phyloP scores from a whole-genome alignment of 2,329 filamentous ascomycete species.

The Coniella lustricola region DNA sequence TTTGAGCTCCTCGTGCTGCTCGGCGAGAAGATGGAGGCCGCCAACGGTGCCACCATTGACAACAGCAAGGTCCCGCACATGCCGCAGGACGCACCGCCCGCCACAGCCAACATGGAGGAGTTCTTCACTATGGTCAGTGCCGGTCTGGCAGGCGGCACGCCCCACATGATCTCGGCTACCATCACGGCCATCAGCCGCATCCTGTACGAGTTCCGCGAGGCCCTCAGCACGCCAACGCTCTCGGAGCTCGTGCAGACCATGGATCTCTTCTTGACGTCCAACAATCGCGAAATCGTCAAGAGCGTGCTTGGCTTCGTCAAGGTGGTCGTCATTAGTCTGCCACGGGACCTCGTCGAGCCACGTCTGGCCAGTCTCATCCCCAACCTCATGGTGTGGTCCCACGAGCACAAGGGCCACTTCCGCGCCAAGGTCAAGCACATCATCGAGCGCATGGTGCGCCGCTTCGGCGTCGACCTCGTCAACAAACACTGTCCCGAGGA shows the following conservation, averaged over 20 bases:
- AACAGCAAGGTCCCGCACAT: slow-evolving; percentile 85
- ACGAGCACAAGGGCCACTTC: slow-evolving; percentile 97
- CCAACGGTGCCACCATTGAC: slow-evolving; percentile 66
- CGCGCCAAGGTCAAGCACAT: slow-evolving; percentile 98
- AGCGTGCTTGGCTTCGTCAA: slow-evolving; percentile 95
- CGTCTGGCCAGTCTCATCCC: slow-evolving; percentile 73
- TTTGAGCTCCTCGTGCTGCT: slow-evolving; percentile 87
- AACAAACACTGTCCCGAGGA: slow-evolving; percentile 76
- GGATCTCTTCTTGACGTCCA: slow-evolving; percentile 91
- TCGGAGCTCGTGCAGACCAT: slow-evolving; percentile 87
- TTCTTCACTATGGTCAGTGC: slow-evolving; percentile 98
- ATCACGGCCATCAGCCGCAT: slow-evolving; percentile 92
- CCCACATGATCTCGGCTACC: slow-evolving; percentile 97
- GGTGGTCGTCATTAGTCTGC: slow-evolving; percentile 82
- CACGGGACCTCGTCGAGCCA: slow-evolving; percentile 69
- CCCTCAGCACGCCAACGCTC: slow-evolving; percentile 62
- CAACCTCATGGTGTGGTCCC: slow-evolving; percentile 90
- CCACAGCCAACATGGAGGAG: slow-evolving; percentile 79
- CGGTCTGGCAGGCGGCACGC: slow-evolving; percentile 83
- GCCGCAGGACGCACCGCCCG: slow-evolving; percentile 70
- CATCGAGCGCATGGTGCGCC: slow-evolving; percentile 83
- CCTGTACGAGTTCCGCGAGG: slow-evolving; percentile 79
- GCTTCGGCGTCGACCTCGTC: slow-evolving; percentile 77
- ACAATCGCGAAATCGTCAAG: slow-evolving; percentile 93
- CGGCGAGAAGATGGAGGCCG: slow-evolving; percentile 66